Conservation (phyloP, 1,284 basidiomycete genomes). For the Heterobasidion parviporum region DNA sequence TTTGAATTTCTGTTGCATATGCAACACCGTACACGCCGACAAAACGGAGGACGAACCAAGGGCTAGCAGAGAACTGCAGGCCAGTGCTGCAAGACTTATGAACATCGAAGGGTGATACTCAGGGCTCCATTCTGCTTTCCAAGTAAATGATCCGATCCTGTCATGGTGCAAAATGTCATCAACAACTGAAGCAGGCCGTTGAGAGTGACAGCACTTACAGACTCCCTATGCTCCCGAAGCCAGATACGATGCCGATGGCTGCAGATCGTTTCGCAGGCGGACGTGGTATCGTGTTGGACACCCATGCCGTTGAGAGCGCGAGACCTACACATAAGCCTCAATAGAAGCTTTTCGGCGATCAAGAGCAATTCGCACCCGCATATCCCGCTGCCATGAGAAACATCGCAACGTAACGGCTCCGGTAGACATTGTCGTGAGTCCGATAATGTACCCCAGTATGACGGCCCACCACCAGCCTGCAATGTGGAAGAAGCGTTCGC, state of each 20-base stretch:
- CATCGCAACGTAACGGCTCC: slow-evolving; percentile 47
- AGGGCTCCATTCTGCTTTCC: slow-evolving; percentile 30
- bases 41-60: slow-evolving; percentile 16
- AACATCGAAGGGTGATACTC: slow-evolving; percentile 30
- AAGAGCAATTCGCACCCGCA: background rate
- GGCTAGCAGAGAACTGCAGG: slow-evolving; percentile 19
- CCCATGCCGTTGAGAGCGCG: slow-evolving; percentile 55
- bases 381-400: background rate
- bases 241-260: slow-evolving; percentile 35
- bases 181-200: background rate
- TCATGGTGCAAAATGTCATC: background rate
- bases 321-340: slow-evolving; percentile 30
- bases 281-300: slow-evolving; percentile 52
- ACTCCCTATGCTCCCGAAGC: slow-evolving; percentile 31
- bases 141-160: slow-evolving; percentile 29
- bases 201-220: slow-evolving; percentile 18
- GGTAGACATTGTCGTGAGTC: slow-evolving; percentile 42
- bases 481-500: slow-evolving; percentile 66
- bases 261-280: slow-evolving; percentile 53
- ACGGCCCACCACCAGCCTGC: slow-evolving; percentile 51
- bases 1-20: too few relatives aligned
- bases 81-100: slow-evolving; percentile 24
- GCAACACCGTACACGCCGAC: too few relatives aligned
- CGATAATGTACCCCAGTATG: slow-evolving; percentile 57
- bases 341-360: too few relatives aligned